Base-by-base conservation (phyloP, 108 stramenopile species). In the Seminavis robusta region DNA sequence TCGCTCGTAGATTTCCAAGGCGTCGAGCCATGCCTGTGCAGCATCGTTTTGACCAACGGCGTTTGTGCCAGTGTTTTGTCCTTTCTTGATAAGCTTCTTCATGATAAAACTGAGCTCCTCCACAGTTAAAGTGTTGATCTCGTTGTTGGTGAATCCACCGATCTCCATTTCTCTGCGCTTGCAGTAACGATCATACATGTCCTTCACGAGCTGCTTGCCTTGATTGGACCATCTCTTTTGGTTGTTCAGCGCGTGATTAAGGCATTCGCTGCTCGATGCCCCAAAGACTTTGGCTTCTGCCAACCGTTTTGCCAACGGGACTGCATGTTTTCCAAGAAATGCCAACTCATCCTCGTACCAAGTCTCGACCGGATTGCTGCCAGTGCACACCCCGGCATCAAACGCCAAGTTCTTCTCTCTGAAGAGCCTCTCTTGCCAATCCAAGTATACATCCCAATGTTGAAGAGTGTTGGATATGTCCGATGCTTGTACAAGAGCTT, bases 21-120 rank as follows among this genome's bases (percentile, higher is more conserved):
- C 46, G 46, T 47, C 46, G 10, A 47, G 46, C 46, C 46, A 47
- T 15, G 46, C 10, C 46, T 27, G 46, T 13, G 46, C 46, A 27
- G 46, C 46, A 27, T 47, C n/a, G 46, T 47, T 47, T 10, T 37
- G 11, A 10, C 36, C 10, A 13, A 13, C 36, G 11, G 9, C 13
- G 36, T 11, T 10, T 13, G 36, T 37, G 36, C 36, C 36, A 37
- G 13, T 11, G 9, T 10, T 13, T 13, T 37, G 9, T 10, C 36
- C 36, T 37, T 37, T 37, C 11, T 13, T 10, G 13, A 37, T 37
- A 10, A 37, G 36, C 36, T 11, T 13, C 36, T 10, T 37, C 11
- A 37, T 10, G 13, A 10, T 37, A 13, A 11, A 37, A 10, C 13
- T 13, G 36, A 37, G 36, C 36, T 37, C 11, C 36, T 37, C 13